Conservation (phyloP, 148 eudicot genomes). For the Tetragonia tetragonoides region DNA sequence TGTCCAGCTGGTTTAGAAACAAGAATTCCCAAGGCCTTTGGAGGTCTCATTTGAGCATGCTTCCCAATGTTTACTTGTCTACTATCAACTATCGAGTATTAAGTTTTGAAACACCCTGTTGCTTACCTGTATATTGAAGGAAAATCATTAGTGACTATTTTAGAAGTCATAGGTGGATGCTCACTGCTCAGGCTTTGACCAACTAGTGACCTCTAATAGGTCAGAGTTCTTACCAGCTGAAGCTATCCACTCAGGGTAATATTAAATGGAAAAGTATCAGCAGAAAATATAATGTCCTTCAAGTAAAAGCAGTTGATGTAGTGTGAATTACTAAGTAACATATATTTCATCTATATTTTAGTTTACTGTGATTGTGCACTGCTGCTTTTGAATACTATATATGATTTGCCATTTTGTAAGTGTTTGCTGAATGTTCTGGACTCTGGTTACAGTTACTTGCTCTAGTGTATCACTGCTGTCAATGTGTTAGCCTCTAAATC, state of each 20-base stretch:
- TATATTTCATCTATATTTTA: neutral
- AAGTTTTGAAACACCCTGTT: neutral
- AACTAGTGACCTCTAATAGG: no score
- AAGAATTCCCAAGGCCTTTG: neutral
- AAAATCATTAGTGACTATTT: neutral
- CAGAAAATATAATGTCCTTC: neutral
- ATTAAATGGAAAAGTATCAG: neutral
- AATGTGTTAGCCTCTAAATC: slow-evolving; percentile 4
- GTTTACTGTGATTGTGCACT: neutral
- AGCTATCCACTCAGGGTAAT: no score
- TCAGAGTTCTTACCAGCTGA: no score
- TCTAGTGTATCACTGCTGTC: neutral
- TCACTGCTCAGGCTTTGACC: no score
- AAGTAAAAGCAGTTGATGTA: neutral
- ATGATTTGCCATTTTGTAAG: neutral
- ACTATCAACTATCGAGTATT: no score
- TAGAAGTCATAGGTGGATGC: no score
- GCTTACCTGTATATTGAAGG: neutral
- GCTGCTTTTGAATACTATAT: neutral
- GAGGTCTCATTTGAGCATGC: neutral
- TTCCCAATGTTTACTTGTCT: neutral
- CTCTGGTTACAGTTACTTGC: neutral
- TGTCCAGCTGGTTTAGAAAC: neutral
- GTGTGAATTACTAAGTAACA: neutral
- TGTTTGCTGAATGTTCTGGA: neutral